Evolutionary conservation across 1,284 basidiomycete genomes (phyloP), one percentile per base, ranked within the genome.

Genomic region (Acaromyces ingoldii): DNA sequence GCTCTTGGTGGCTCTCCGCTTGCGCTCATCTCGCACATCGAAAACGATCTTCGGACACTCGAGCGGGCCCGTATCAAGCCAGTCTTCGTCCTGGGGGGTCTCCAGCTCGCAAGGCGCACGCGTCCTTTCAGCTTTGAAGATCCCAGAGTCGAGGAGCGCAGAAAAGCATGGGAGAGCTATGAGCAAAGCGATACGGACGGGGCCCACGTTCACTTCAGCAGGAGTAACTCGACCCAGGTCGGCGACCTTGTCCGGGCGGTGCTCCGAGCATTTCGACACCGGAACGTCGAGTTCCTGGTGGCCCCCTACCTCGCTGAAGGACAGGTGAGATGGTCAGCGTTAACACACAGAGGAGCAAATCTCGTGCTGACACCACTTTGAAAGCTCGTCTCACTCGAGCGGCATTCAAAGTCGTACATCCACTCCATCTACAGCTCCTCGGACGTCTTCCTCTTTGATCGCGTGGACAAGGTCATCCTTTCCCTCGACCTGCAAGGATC

Each of bases 241-340:
- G 81, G 54, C 81, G 93, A 98, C 77, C 80, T 97, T 21, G 89
- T 95, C 83, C 84, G 92, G 67, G 84, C 88, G 78, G 86, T 97
- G 15, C 80, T 96, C 63, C 82, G 92, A 53, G 87, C 93, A 57
- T 95, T 98, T 77, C 85, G 91, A 75, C 89, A 96, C 78, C 82
- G 93, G 38, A 89, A 91, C 68, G 91, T 96, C 60, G 93, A 98
- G 78, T 97, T 92, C 75, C 81, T 98, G 41, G 85, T 97, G 58
- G 92, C 95, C 33, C 93, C 93, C 7, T 98, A 98, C 77, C 81
- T 91, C 45, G 85, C 91, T 37, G 89, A 88, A 82, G 89, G 91
- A 38, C 93, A 96, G 82, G 91, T 91, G 54, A 71, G 76, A 40
- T 13, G 13, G 33, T 11, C 13, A 34, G 33, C 13, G 11, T n/a